Percentiles rank a stretch among this genome's conserved stretches.
These are phyloP conservation scores for Inosperma sp. DNA, from an alignment of 768 basidiomycete genomes.

Conservation along the genomic window DNA sequence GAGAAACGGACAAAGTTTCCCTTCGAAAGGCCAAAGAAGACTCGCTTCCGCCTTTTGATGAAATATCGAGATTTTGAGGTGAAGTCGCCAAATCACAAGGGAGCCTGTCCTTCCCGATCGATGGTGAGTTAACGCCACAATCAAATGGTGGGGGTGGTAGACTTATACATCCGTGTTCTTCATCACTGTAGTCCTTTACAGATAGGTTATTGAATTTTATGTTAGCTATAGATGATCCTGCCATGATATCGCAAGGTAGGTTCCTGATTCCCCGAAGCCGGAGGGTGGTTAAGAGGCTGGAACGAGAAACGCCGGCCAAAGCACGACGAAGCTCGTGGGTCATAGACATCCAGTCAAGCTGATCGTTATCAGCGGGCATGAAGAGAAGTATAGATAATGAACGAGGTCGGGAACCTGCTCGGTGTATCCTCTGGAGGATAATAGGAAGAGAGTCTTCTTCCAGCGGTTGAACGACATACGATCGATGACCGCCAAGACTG, in stretches of 20 bases:
- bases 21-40: too few relatives aligned
- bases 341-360: slow-evolving; percentile 15
- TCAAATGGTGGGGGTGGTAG: not conserved
- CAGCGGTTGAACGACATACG: slow-evolving; percentile 11
- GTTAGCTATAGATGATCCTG: slow-evolving; percentile 11
- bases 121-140: too few relatives aligned
- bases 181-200: not conserved
- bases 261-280: slow-evolving; percentile 16
- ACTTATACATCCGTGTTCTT: not conserved
- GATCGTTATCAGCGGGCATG: slow-evolving; percentile 12
- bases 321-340: slow-evolving; percentile 12
- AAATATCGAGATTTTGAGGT: too few relatives aligned
- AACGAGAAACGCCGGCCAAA: slow-evolving; percentile 11
- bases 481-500: slow-evolving; percentile 11
- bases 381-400: slow-evolving; percentile 16
- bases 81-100: too few relatives aligned
- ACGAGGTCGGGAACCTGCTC: slow-evolving; percentile 12
- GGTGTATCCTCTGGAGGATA: slow-evolving; percentile 14
- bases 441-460: slow-evolving; percentile 15
- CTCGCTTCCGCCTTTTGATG: too few relatives aligned
- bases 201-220: slow-evolving; percentile 15
- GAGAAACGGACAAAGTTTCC: too few relatives aligned
- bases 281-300: slow-evolving; percentile 15
- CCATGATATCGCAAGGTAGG: slow-evolving; percentile 13
- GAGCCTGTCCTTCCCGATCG: too few relatives aligned